A percentile compares a stretch with the other conserved stretches of the same genome.
phyloP scores from a whole-genome alignment of 2,329 filamentous ascomycete genomes.

The Microdochium bolleyi region DNA sequence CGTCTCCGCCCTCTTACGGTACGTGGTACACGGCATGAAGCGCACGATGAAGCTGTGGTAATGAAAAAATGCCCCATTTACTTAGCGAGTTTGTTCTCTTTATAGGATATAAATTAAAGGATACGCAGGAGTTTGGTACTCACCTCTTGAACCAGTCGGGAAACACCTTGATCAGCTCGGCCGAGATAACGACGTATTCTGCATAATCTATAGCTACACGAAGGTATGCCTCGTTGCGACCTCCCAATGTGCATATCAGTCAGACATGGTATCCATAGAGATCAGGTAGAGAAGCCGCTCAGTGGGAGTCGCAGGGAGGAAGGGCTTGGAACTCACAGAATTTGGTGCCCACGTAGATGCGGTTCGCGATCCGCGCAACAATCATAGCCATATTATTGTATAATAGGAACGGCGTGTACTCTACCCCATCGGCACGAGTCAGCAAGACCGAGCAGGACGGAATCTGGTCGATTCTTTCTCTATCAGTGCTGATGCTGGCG shows the following conservation, averaged over 20 bases:
- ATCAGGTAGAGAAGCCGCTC: too few species aligned
- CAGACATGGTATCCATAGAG: too few species aligned
- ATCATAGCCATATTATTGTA: constrained; percentile 4
- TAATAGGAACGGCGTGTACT: constrained; percentile 1
- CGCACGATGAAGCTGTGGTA: constrained; percentile 2
- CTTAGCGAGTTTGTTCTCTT: too few species aligned
- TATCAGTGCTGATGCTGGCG: too few species aligned
- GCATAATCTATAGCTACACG: constrained; percentile 2
- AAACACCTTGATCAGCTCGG: constrained; percentile 3
- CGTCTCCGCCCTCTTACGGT: constrained; percentile 2
- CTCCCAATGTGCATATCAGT: too few species aligned
- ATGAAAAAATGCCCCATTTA: too few species aligned
- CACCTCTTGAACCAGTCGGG: constrained; percentile 4
- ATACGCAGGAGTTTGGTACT: too few species aligned
- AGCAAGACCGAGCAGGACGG: not conserved
- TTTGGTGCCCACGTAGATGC: constrained; percentile 4
- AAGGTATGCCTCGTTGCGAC: constrained; percentile 5
- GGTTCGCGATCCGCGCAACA: constrained; percentile 3
- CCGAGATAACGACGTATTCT: constrained; percentile 3
- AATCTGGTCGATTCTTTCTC: too few species aligned
- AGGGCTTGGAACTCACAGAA: too few species aligned
- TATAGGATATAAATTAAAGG: too few species aligned
- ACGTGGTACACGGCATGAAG: constrained; percentile 1
- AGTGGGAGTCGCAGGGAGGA: too few species aligned
- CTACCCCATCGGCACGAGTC: not conserved